Evolutionary conservation across 1,284 basidiomycete species (phyloP).

Genomic region (Flammula alnicola): DNA sequence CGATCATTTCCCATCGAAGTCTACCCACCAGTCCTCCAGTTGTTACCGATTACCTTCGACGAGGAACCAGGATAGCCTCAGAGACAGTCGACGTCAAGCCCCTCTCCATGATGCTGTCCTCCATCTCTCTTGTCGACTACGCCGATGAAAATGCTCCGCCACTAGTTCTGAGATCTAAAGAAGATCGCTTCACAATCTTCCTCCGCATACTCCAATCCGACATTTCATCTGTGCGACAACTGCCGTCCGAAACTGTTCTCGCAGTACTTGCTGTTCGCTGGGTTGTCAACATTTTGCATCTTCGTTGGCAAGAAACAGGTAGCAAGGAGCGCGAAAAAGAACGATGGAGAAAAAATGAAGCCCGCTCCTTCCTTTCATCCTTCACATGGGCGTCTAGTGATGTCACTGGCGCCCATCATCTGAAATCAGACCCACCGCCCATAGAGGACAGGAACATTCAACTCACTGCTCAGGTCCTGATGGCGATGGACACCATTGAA

Average conservation of each 20-base stretch:
- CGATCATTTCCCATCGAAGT: slow-evolving; percentile 38
- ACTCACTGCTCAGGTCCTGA: slow-evolving; percentile 68
- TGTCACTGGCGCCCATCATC: slow-evolving; percentile 4
- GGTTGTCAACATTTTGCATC: slow-evolving; percentile 55
- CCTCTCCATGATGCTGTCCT: slow-evolving; percentile 49
- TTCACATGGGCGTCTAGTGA: slow-evolving; percentile 37
- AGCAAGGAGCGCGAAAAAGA: slow-evolving; percentile 15
- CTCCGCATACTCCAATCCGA: slow-evolving; percentile 64
- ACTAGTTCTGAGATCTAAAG: slow-evolving; percentile 51
- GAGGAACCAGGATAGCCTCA: slow-evolving; percentile 66
- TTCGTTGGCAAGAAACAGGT: slow-evolving; percentile 47
- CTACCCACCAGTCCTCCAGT: slow-evolving; percentile 37
- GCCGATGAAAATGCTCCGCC: slow-evolving; percentile 36
- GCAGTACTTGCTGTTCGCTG: slow-evolving; percentile 63
- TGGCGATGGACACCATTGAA: slow-evolving; percentile 62
- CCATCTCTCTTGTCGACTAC: slow-evolving; percentile 36
- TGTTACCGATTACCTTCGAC: slow-evolving; percentile 73
- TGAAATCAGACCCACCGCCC: slow-evolving; percentile 32
- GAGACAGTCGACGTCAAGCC: slow-evolving; percentile 59
- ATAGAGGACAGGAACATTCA: slow-evolving; percentile 69
- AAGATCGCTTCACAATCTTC: slow-evolving; percentile 61
- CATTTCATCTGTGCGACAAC: slow-evolving; percentile 45
- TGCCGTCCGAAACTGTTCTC: slow-evolving; percentile 51
- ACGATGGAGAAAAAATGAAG: slow-evolving; percentile 10
- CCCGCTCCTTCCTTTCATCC: slow-evolving; percentile 60